Percentiles rank a stretch among this genome's conserved stretches.
Conservation (phyloP, 257 asterid genomes). For the Solanum bulbocastanum region DNA sequence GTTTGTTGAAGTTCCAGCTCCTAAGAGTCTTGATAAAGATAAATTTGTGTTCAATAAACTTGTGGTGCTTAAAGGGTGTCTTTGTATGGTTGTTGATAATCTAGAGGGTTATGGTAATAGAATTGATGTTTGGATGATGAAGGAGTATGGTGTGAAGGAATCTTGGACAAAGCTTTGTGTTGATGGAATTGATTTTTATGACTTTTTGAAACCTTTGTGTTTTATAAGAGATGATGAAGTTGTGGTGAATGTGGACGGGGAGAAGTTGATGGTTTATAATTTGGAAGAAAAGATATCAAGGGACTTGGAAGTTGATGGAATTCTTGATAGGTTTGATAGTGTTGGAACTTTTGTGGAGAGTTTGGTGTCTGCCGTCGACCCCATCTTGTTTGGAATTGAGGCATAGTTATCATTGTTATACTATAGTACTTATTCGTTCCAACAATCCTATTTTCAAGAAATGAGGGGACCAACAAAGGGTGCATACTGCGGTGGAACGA, state of each 20-base stretch:
- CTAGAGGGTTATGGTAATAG: not conserved
- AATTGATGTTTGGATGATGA: constrained; percentile 34
- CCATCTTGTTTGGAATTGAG: not conserved
- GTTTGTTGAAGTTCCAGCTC: constrained; percentile 33
- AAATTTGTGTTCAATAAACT: constrained; percentile 16
- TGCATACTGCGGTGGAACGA: not conserved
- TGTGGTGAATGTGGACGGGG: constrained; percentile 5
- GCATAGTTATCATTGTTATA: not conserved
- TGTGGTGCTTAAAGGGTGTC: constrained; percentile 30
- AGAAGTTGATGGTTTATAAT: constrained; percentile 4
- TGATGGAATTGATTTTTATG: not conserved
- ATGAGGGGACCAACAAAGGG: not conserved
- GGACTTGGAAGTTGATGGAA: constrained; percentile 16
- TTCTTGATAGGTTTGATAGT: not conserved
- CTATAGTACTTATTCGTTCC: not conserved
- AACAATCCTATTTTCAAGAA: not conserved
- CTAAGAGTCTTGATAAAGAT: constrained; percentile 1
- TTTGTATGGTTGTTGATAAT: constrained; percentile 26
- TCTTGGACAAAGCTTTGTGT: constrained; percentile 30
- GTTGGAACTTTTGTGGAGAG: constrained; percentile 18
- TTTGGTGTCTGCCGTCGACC: constrained; percentile 7
- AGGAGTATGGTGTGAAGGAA: constrained; percentile 20
- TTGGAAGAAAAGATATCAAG: not conserved
- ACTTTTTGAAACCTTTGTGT: constrained; percentile 6
- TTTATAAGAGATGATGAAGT: constrained; percentile 18